phyloP scores from a whole-genome alignment of 805 yeast genomes.

The Candida adriatica region DNA sequence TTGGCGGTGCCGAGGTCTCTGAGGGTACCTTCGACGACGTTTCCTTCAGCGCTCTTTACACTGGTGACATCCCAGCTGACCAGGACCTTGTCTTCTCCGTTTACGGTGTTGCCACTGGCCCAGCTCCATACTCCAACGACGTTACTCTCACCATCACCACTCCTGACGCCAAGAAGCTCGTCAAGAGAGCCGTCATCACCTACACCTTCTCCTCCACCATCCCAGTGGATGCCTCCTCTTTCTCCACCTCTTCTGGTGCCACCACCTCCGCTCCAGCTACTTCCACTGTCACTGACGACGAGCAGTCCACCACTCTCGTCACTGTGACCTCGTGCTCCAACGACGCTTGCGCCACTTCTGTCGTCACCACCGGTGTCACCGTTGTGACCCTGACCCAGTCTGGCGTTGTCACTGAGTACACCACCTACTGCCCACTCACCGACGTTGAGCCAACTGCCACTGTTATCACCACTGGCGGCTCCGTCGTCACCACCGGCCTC shows the following conservation, averaged over 20 bases:
- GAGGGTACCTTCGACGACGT: slow-evolving; percentile 7
- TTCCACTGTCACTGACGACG: slow-evolving; percentile 11
- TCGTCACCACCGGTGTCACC: slow-evolving; percentile 13
- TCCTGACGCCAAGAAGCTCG: slow-evolving; percentile 16
- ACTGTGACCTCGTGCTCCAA: slow-evolving; percentile 11
- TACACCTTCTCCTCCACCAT: slow-evolving; percentile 6
- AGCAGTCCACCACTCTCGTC: slow-evolving; percentile 8
- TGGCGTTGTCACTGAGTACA: slow-evolving; percentile 30
- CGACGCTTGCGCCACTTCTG: slow-evolving; percentile 4
- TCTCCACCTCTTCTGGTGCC: slow-evolving; percentile 9
- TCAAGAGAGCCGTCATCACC: slow-evolving; percentile 13
- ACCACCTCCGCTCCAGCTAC: slow-evolving; percentile 7
- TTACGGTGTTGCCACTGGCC: slow-evolving; percentile 13
- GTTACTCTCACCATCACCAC: slow-evolving; percentile 13
- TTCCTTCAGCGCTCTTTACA: slow-evolving; percentile 13
- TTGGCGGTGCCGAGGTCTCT: slow-evolving; percentile 12
- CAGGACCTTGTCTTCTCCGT: slow-evolving; percentile 12
- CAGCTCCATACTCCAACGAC: slow-evolving; percentile 18
- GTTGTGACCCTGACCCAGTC: slow-evolving; percentile 12
- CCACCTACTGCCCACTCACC: slow-evolving; percentile 20
- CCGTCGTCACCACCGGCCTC: slow-evolving; percentile 2
- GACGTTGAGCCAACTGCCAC: slow-evolving; percentile 2
- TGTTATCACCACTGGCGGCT: slow-evolving; percentile 15
- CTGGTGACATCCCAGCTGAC: slow-evolving; percentile 7
- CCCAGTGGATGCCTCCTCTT: slow-evolving; percentile 9